phyloP scores from a whole-genome alignment of 2,329 filamentous ascomycete species.

The Neobulgaria alba region DNA sequence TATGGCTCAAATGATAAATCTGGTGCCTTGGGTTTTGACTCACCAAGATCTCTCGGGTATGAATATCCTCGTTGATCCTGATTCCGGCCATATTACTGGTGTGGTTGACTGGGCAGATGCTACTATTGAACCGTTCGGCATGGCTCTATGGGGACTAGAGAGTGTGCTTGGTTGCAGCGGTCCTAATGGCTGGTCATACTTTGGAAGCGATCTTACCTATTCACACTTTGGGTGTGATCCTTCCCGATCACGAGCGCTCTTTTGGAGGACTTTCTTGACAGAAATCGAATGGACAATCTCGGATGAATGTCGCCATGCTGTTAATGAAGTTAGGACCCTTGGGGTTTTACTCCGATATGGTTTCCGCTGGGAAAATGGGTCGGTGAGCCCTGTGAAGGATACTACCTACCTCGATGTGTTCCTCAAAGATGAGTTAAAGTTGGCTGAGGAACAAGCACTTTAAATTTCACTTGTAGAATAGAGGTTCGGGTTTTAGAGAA shows the following conservation, averaged over 20 bases:
- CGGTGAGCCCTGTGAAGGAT: background rate
- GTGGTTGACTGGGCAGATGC: conserved; percentile 9
- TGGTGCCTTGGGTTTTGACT: conserved; percentile 5
- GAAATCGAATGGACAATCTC: conserved; percentile 1
- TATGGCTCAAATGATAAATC: conserved; percentile 1
- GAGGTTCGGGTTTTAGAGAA: no score
- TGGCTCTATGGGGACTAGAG: conserved; percentile 6
- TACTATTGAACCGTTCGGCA: conserved; percentile 7
- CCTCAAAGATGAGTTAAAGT: conserved; percentile 1
- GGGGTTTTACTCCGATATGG: conserved; percentile 1
- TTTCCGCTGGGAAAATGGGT: background rate
- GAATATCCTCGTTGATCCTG: conserved; percentile 8
- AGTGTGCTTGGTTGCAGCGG: conserved; percentile 5
- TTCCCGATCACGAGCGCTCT: background rate
- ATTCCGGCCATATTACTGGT: conserved; percentile 5
- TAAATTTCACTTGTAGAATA: no score
- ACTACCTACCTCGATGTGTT: background rate
- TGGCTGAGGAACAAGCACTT: background rate
- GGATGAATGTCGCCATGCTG: conserved; percentile 1
- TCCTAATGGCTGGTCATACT: conserved; percentile 4
- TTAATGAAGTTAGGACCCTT: background rate
- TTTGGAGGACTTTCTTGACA: background rate
- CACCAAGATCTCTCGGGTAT: conserved; percentile 5
- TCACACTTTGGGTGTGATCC: conserved; percentile 1
- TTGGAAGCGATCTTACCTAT: conserved; percentile 2